Conservation (phyloP, 306 rosid species). For the Ormosia emarginata region DNA sequence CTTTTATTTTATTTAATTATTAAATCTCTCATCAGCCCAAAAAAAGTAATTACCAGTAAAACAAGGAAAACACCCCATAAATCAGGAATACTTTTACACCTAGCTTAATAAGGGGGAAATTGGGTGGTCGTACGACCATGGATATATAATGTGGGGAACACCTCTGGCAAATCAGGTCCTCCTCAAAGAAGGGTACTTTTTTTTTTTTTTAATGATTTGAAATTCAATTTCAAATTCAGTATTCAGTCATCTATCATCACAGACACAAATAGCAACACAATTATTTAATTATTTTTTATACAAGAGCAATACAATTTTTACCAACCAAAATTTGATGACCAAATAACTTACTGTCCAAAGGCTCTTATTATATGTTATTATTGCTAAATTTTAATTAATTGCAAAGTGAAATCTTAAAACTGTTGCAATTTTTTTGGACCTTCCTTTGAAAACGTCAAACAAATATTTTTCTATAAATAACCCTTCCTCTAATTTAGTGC, state of each 20-base stretch:
- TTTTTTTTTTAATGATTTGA: not conserved
- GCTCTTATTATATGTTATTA: no score
- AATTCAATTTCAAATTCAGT: not conserved
- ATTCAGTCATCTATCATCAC: not conserved
- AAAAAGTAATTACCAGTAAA: not conserved
- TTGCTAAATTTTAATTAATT: not conserved
- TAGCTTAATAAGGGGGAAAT: not conserved
- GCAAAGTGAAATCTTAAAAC: not conserved
- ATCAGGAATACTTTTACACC: not conserved
- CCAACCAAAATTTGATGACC: not conserved
- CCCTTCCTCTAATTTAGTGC: not conserved
- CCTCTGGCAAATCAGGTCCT: not conserved
- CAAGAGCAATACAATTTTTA: not conserved
- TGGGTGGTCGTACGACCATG: not conserved
- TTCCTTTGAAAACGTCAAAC: constrained; percentile 37
- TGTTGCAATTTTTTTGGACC: not conserved
- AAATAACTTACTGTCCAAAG: no score
- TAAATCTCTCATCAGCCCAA: not conserved
- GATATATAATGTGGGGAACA: not conserved
- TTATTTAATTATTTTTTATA: not conserved
- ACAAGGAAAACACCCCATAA: not conserved
- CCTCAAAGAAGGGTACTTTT: no score
- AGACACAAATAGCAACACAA: no score
- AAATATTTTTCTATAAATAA: constrained; percentile 13
- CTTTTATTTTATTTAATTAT: not conserved